phyloP scores from a whole-genome alignment of 306 rosid genomes.

The Quercus cerris region DNA sequence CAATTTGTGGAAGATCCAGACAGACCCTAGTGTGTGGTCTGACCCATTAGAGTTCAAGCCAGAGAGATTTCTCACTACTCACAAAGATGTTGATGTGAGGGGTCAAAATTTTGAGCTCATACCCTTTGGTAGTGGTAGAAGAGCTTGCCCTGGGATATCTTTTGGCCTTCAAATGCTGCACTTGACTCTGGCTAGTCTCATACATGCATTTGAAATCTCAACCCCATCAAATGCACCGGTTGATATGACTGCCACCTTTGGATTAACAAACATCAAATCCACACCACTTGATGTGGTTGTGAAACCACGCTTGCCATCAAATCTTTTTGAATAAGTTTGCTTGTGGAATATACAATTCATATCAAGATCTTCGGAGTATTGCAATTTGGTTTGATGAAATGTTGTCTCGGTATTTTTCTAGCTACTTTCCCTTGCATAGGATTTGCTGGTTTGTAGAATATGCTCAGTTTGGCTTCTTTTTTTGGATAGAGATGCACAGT shows the following conservation, averaged over 20 bases:
- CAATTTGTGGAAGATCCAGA: conserved; percentile 54
- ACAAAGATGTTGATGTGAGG: conserved; percentile 38
- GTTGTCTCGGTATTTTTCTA: neutral
- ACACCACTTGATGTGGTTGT: conserved; percentile 48
- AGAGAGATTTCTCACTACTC: conserved; percentile 47
- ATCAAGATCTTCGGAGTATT: too few species aligned
- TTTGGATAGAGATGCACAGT: too few species aligned
- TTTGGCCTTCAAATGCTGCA: conserved; percentile 38
- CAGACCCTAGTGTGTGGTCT: conserved; percentile 43
- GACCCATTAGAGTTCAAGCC: conserved; percentile 55
- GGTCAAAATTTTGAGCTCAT: conserved; percentile 46
- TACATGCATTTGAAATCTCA: conserved; percentile 47
- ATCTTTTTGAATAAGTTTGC: conserved; percentile 8
- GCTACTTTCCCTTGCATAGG: neutral
- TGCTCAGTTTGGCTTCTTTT: too few species aligned
- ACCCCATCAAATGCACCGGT: conserved; percentile 20
- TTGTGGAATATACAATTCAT: too few species aligned
- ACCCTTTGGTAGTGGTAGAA: conserved; percentile 64
- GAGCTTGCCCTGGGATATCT: conserved; percentile 44
- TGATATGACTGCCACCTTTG: conserved; percentile 45
- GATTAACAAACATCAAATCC: conserved; percentile 35
- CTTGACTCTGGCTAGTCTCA: conserved; percentile 33
- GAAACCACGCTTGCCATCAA: conserved; percentile 39
- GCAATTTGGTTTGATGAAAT: too few species aligned
- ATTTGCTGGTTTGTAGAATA: too few species aligned